phyloP scores from a whole-genome alignment of 805 yeast genomes.

The Kuraishia molischiana region DNA sequence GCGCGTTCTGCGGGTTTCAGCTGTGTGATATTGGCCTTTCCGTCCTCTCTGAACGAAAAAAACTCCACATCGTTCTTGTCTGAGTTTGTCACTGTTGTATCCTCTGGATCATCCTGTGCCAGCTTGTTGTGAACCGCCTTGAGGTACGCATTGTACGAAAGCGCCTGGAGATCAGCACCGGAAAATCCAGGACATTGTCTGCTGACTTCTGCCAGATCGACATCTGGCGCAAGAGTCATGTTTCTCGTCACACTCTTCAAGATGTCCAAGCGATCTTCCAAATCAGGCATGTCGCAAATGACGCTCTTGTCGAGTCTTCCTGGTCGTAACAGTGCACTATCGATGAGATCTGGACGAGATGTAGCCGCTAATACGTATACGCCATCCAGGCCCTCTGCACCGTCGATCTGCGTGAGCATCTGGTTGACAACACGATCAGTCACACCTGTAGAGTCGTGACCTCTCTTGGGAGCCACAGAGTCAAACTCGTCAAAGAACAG shows the following conservation, averaged over 20 bases:
- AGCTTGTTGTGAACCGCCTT: constrained; percentile 73
- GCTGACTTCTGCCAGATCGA: constrained; percentile 49
- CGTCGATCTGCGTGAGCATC: constrained; percentile 96
- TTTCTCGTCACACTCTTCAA: constrained; percentile 45
- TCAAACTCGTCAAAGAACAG: constrained; percentile 93
- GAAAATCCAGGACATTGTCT: constrained; percentile 63
- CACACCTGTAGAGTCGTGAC: constrained; percentile 96
- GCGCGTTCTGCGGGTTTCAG: constrained; percentile 6
- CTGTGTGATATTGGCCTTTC: constrained; percentile 1
- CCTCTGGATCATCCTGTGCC: constrained; percentile 27
- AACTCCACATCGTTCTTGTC: constrained; percentile 8
- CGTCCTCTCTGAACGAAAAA: constrained; percentile 8
- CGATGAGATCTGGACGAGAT: constrained; percentile 90
- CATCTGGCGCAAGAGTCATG: constrained; percentile 46
- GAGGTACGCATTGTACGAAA: constrained; percentile 84
- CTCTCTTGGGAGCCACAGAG: constrained; percentile 95
- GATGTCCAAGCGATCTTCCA: constrained; percentile 65
- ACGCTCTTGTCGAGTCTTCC: constrained; percentile 93
- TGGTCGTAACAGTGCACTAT: constrained; percentile 89
- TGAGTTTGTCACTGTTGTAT: not conserved
- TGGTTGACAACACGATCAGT: constrained; percentile 97
- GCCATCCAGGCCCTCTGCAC: constrained; percentile 96
- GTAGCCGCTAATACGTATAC: constrained; percentile 96
- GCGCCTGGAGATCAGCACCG: constrained; percentile 92
- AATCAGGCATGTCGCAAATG: constrained; percentile 78